These are phyloP conservation scores for Fusarium sp. DNA, from an alignment of 2,329 filamentous ascomycete species.

Conservation along the genomic window DNA sequence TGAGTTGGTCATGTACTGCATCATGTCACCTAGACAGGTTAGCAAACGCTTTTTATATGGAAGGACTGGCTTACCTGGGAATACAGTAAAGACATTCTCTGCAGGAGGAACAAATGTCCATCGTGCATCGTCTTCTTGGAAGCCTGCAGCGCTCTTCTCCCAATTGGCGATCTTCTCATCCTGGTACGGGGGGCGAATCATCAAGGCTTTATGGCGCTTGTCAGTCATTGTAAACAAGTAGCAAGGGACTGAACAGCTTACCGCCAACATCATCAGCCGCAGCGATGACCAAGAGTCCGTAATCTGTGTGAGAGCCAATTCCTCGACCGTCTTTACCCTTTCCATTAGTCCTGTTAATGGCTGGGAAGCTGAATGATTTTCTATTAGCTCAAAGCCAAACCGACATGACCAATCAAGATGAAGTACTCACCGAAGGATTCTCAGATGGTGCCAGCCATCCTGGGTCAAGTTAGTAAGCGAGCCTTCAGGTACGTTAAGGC, in stretches of 20 bases:
- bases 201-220: conserved; percentile 52
- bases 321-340: conserved; percentile 64
- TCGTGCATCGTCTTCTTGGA: conserved; percentile 59
- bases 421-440: conserved; percentile 57
- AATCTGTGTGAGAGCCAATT: conserved; percentile 66
- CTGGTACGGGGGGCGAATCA: conserved; percentile 59
- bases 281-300: conserved; percentile 65
- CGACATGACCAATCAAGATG: rapidly evolving
- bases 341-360: conserved; percentile 57
- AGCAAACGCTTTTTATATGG: neutral
- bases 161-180: conserved; percentile 61
- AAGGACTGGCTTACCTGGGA: conserved; percentile 55
- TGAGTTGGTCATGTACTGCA: conserved; percentile 64
- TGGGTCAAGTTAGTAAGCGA: conserved; percentile 58
- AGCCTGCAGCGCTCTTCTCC: conserved; percentile 59
- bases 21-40: conserved; percentile 60
- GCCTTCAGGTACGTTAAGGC: conserved; percentile 57
- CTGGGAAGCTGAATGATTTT: conserved; percentile 46
- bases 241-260: conserved; percentile 17
- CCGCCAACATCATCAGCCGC: conserved; percentile 65
- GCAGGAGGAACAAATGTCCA: conserved; percentile 64
- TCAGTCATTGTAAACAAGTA: neutral
- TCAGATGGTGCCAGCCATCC: conserved; percentile 66
- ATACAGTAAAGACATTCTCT: conserved; percentile 62
- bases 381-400: neutral